A percentile compares a stretch with the other conserved stretches of the same genome.
Evolutionary conservation across 768 basidiomycete species (phyloP).

Genomic region (Butyriboletus loyo): DNA sequence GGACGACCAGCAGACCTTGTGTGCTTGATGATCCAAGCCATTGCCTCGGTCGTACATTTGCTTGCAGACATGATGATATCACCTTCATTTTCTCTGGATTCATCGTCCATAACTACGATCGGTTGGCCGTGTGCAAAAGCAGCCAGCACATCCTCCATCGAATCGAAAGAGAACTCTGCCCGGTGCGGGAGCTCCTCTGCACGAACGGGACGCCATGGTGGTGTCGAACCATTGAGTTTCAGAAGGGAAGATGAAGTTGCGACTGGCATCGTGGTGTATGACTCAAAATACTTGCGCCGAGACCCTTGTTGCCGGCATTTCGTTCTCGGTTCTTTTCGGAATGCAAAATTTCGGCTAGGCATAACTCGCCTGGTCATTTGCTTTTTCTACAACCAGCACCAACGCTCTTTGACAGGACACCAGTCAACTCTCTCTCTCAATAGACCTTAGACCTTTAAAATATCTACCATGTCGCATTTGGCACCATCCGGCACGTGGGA

Average conservation of each 20-base stretch:
- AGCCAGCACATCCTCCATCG: constrained; percentile 73
- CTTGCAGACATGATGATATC: constrained; percentile 89
- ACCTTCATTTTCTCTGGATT: constrained; percentile 94
- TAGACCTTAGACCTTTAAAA: neutral
- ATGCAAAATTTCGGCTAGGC: constrained; percentile 1
- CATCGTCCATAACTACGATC: constrained; percentile 97
- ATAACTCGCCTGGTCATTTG: neutral
- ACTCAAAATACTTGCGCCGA: neutral
- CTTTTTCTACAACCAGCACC: neutral
- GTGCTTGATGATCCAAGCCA: constrained; percentile 99
- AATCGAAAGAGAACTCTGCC: constrained; percentile 64
- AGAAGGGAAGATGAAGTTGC: neutral
- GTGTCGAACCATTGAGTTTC: constrained; percentile 12
- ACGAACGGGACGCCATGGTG: constrained; percentile 23
- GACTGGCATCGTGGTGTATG: constrained; percentile 6
- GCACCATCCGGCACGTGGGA: constrained; percentile 19
- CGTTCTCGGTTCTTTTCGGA: constrained; percentile 6
- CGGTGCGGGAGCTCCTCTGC: constrained; percentile 22
- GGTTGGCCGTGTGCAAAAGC: constrained; percentile 83
- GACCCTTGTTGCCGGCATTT: neutral
- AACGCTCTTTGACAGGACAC: neutral
- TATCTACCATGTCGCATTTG: constrained; percentile 11
- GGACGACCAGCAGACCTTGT: constrained; percentile 65
- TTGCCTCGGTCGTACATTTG: constrained; percentile 87
- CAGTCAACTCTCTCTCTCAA: neutral